phyloP scores from a whole-genome alignment of 208 protist species.

The Phytomonas francai region DNA sequence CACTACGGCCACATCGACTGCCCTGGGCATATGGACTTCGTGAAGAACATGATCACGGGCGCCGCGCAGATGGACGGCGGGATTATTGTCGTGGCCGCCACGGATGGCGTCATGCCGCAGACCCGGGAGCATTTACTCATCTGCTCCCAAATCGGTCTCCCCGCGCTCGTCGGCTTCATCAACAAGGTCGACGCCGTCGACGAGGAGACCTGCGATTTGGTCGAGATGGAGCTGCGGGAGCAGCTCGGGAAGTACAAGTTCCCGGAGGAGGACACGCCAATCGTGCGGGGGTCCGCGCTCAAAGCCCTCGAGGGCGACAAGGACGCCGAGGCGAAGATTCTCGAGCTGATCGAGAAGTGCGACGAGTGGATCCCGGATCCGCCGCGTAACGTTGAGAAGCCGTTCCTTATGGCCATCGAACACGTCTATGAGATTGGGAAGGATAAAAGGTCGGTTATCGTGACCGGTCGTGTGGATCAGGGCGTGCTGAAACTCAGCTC shows the following conservation, averaged over 20 bases:
- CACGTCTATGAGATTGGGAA: slow-evolving; percentile 90
- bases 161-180: slow-evolving; percentile 96
- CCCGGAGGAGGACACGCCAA: slow-evolving; percentile 85
- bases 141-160: slow-evolving; percentile 96
- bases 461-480: slow-evolving; percentile 93
- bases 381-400: slow-evolving; percentile 93
- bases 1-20: slow-evolving; percentile 99
- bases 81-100: slow-evolving; percentile 89
- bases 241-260: slow-evolving; percentile 92
- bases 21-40: slow-evolving; percentile 99
- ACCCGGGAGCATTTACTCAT: slow-evolving; percentile 99
- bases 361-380: slow-evolving; percentile 93
- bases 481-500: slow-evolving; percentile 92
- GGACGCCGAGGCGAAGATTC: slow-evolving; percentile 89
- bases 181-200: slow-evolving; percentile 97
- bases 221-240: slow-evolving; percentile 97
- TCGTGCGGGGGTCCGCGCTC: slow-evolving; percentile 93
- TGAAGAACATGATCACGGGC: slow-evolving; percentile 99
- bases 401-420: slow-evolving; percentile 97
- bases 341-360: slow-evolving; percentile 91
- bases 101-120: slow-evolving; percentile 97
- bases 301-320: slow-evolving; percentile 94
- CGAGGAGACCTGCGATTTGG: slow-evolving; percentile 92
- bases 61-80: slow-evolving; percentile 95
- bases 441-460: slow-evolving; percentile 94